A percentile compares a stretch with the other conserved stretches of the same genome.
Evolutionary conservation across 116 monocot genomes (phyloP).

Genomic region (Dioscorea cayenensis): DNA sequence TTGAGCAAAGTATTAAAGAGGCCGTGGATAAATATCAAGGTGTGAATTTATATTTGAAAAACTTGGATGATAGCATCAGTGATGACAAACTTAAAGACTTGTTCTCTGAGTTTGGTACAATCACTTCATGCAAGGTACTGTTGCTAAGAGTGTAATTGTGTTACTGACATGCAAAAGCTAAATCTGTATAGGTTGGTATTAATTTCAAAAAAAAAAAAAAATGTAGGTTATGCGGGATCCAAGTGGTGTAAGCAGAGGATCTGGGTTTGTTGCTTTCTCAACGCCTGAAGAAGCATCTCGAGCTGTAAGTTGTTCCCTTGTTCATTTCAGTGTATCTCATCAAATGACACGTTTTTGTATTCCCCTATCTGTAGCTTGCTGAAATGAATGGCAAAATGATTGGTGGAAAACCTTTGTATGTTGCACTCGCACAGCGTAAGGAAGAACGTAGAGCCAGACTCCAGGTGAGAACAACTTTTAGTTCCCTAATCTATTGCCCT

Average conservation of each 20-base stretch:
- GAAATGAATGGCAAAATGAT: constrained; percentile 76
- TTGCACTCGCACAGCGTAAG: constrained; percentile 59
- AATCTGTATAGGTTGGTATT: background rate
- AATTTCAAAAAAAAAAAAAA: background rate
- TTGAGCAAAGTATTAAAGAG: constrained; percentile 51
- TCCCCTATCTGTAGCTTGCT: constrained; percentile 18
- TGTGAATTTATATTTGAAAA: constrained; percentile 60
- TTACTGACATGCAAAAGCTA: background rate
- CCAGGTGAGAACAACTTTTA: constrained; percentile 21
- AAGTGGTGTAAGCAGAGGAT: constrained; percentile 62
- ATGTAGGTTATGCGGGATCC: constrained; percentile 51
- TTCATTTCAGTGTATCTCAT: background rate
- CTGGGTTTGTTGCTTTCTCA: constrained; percentile 75
- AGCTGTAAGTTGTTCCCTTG: constrained; percentile 33
- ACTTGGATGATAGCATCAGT: constrained; percentile 55
- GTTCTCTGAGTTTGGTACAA: constrained; percentile 56
- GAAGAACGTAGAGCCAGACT: constrained; percentile 57
- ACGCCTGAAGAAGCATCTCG: constrained; percentile 55
- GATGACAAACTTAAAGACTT: constrained; percentile 71
- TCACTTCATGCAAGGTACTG: constrained; percentile 75
- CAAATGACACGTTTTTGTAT: background rate
- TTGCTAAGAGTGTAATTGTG: background rate
- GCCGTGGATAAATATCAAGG: constrained; percentile 57
- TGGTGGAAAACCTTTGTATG: constrained; percentile 59
- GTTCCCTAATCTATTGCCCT: background rate